These are phyloP conservation scores for Boletus reticuloceps DNA, from an alignment of 768 basidiomycete genomes.

Conservation along the genomic window DNA sequence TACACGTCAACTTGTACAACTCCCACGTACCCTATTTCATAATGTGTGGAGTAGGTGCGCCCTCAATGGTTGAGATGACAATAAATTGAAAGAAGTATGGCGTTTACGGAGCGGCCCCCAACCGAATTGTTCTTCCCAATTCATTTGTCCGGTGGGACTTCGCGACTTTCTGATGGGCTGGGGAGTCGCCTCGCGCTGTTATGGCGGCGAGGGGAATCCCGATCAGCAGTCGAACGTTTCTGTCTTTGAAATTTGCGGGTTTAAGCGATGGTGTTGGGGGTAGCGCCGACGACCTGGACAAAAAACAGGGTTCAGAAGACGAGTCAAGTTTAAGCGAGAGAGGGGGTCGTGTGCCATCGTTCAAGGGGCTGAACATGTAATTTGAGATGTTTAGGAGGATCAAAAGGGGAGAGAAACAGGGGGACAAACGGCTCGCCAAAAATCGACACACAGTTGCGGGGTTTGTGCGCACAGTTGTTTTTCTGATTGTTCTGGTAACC, in stretches of 20 bases:
- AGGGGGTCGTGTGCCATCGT: background rate
- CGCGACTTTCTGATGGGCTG: conserved; percentile 14
- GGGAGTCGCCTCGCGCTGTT: conserved; percentile 4
- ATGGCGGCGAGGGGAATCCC: conserved; percentile 1
- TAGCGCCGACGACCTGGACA: background rate
- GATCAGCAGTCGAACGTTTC: background rate
- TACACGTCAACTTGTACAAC: conserved; percentile 32
- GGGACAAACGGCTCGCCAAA: background rate
- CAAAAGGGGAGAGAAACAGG: background rate
- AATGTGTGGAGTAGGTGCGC: conserved; percentile 89
- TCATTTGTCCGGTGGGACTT: conserved; percentile 10
- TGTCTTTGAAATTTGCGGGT: background rate
- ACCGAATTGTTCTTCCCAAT: conserved; percentile 6
- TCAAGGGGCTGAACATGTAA: background rate
- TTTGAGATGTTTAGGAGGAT: background rate
- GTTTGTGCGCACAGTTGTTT: background rate
- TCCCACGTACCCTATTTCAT: conserved; percentile 61
- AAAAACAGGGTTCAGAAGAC: background rate
- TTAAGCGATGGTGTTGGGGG: background rate
- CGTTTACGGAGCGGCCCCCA: conserved; percentile 27
- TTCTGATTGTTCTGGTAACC: too few species aligned
- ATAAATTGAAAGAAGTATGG: too few species aligned
- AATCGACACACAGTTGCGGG: background rate
- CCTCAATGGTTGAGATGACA: conserved; percentile 50
- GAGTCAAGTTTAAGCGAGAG: background rate